Conservation (phyloP, 345 rosid genomes). For the Citrus reticulata region DNA sequence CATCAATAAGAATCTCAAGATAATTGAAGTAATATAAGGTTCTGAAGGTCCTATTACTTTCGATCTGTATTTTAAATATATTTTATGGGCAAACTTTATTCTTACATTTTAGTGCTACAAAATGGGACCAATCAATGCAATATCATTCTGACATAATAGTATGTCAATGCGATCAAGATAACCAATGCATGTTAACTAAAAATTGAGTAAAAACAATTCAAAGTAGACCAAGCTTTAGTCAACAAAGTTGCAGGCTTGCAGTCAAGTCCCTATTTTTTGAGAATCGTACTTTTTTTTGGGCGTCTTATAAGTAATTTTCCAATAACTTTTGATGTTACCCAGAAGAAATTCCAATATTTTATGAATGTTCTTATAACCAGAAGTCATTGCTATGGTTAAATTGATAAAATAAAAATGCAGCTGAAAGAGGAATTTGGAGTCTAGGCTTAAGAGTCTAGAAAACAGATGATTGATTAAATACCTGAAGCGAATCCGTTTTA, state of each 20-base stretch:
- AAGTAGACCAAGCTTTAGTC: neutral
- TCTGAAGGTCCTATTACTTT: neutral
- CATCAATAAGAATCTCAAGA: neutral
- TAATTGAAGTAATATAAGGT: neutral
- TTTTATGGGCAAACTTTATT: neutral
- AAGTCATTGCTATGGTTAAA: neutral
- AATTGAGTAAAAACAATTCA: neutral
- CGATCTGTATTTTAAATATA: too few species aligned
- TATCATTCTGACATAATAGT: neutral
- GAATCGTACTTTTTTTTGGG: neutral
- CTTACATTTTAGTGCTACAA: neutral
- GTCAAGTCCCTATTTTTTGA: neutral
- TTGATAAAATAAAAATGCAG: neutral
- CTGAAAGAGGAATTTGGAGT: neutral
- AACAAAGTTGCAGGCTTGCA: too few species aligned
- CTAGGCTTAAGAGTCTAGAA: neutral
- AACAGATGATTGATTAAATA: constrained; percentile 16
- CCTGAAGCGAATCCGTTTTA: constrained; percentile 95
- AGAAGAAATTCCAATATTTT: neutral
- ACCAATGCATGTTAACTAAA: neutral
- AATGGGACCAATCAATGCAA: neutral
- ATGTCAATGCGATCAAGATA: neutral
- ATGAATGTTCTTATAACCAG: neutral
- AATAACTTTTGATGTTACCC: neutral
- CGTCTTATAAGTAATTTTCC: neutral